Evolutionary conservation across 805 yeast genomes (phyloP).

Genomic region (Wickerhamomyces rabaulensis): DNA sequence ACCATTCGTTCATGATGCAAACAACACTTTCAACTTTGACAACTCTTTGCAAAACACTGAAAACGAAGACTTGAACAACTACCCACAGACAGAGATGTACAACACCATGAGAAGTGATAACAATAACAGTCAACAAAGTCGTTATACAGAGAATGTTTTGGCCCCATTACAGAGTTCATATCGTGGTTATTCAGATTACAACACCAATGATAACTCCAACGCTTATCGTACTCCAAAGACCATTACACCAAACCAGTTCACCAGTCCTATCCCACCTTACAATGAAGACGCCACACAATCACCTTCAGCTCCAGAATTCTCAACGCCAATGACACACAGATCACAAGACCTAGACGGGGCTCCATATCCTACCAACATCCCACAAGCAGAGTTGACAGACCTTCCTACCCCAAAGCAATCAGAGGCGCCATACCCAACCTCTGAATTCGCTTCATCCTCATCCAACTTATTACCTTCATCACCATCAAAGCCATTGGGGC

Average conservation of each 20-base stretch:
- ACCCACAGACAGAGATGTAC: conserved; percentile 14
- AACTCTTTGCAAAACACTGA: conserved; percentile 10
- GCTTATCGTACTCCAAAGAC: background rate
- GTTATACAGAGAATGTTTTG: conserved; percentile 11
- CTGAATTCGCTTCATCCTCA: conserved; percentile 1
- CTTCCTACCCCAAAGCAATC: background rate
- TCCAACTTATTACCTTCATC: background rate
- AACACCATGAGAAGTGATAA: conserved; percentile 16
- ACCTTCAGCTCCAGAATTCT: background rate
- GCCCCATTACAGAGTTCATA: conserved; percentile 18
- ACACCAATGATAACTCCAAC: background rate
- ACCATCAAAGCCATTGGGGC: conserved; percentile 17
- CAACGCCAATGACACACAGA: conserved; percentile 1
- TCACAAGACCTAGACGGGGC: conserved; percentile 1
- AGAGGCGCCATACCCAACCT: conserved; percentile 17
- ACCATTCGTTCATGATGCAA: conserved; percentile 14
- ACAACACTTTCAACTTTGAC: conserved; percentile 8
- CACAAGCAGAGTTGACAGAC: conserved; percentile 6
- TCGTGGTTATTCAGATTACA: conserved; percentile 16
- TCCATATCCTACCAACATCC: conserved; percentile 17
- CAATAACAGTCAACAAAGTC: conserved; percentile 6
- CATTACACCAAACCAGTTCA: background rate
- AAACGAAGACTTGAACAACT: conserved; percentile 15
- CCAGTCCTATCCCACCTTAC: background rate
- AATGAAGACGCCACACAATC: background rate